Evolutionary conservation across 768 basidiomycete species (phyloP).

Genomic region (Amanita fuliginea): DNA sequence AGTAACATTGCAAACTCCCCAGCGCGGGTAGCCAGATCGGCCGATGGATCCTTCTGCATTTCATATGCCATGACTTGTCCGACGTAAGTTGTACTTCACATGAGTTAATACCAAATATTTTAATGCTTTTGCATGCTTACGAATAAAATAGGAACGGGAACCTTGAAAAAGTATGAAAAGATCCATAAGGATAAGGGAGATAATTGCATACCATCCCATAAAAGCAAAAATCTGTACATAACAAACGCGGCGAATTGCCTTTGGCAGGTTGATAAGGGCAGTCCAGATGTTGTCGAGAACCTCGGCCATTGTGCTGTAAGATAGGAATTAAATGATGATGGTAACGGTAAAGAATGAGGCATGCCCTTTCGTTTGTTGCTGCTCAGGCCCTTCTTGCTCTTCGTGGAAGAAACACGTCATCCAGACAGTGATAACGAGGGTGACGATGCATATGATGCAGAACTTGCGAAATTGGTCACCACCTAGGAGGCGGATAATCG

Average conservation of each 20-base stretch:
- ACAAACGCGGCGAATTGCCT: slow-evolving; percentile 80
- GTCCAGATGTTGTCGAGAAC: slow-evolving; percentile 69
- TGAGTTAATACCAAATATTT: not conserved
- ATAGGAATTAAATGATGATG: slow-evolving; percentile 4
- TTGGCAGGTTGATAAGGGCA: slow-evolving; percentile 67
- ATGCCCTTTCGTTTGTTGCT: slow-evolving; percentile 28
- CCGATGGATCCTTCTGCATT: slow-evolving; percentile 59
- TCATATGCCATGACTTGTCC: slow-evolving; percentile 91
- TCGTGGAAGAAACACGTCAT: slow-evolving; percentile 82
- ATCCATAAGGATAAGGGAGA: not conserved
- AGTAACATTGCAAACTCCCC: slow-evolving; percentile 86
- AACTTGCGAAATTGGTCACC: slow-evolving; percentile 96
- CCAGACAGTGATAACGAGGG: slow-evolving; percentile 74
- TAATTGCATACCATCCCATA: slow-evolving; percentile 73
- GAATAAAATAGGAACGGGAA: slow-evolving; percentile 94
- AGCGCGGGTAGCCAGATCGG: slow-evolving; percentile 72
- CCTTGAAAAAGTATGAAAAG: slow-evolving; percentile 27
- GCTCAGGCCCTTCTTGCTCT: slow-evolving; percentile 55
- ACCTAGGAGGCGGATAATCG: slow-evolving; percentile 70
- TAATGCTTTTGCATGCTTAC: slow-evolving; percentile 27
- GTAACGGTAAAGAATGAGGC: slow-evolving; percentile 6
- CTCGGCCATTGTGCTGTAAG: slow-evolving; percentile 49
- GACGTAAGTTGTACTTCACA: slow-evolving; percentile 75
- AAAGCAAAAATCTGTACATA: slow-evolving; percentile 92
- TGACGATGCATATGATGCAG: slow-evolving; percentile 73